A percentile compares a stretch with the other conserved stretches of the same genome.
phyloP scores from a whole-genome alignment of 768 basidiomycete species.

The Aureoboletus auriporus region DNA sequence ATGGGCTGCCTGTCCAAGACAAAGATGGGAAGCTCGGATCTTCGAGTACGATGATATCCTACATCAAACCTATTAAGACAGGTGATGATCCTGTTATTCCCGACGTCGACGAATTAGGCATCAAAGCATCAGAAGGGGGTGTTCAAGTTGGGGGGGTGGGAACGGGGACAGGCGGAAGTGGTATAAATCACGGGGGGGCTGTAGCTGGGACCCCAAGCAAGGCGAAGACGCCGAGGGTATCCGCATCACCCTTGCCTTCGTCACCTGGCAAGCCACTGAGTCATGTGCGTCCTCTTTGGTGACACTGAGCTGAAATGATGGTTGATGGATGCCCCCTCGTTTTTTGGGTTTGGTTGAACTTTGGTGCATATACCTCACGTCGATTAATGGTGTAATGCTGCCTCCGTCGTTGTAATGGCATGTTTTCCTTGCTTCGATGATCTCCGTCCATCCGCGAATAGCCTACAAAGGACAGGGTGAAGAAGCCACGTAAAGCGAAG shows the following conservation, averaged over 20 bases:
- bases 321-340: constrained; percentile 33
- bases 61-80: constrained; percentile 47
- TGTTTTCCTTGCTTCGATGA: constrained; percentile 17
- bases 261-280: constrained; percentile 64
- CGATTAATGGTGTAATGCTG: constrained; percentile 31
- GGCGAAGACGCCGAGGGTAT: constrained; percentile 22
- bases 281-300: constrained; percentile 86
- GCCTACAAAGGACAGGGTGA: constrained; percentile 74
- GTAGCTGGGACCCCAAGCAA: constrained; percentile 12
- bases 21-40: constrained; percentile 54
- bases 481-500: constrained; percentile 54
- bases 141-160: constrained; percentile 29
- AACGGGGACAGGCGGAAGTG: constrained; percentile 2
- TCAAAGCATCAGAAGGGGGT: constrained; percentile 43
- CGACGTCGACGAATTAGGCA: constrained; percentile 39
- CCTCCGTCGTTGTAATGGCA: constrained; percentile 23
- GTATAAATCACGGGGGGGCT: constrained; percentile 15
- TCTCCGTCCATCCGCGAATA: constrained; percentile 26
- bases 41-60: constrained; percentile 71
- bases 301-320: constrained; percentile 44
- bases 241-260: constrained; percentile 31
- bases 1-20: constrained; percentile 19
- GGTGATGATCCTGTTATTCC: constrained; percentile 37
- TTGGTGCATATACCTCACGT: constrained; percentile 24
- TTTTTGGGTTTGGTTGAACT: constrained; percentile 10